Evolutionary conservation across 179 eudicot genomes (phyloP).

Genomic region (Gypsophila paniculata): DNA sequence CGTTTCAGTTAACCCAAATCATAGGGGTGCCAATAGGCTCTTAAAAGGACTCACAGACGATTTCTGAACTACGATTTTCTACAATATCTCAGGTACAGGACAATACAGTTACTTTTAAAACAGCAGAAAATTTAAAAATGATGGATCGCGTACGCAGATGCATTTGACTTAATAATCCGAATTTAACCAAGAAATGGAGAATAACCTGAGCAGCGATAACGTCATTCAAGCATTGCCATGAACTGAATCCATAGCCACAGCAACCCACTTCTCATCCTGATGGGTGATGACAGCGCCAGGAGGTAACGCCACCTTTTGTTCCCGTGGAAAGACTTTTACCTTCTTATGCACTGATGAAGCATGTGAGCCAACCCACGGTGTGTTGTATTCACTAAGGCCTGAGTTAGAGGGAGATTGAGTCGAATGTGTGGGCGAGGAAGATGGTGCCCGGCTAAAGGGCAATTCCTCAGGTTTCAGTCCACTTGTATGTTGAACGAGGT

Average conservation of each 20-base stretch:
- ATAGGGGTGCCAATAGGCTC: no score
- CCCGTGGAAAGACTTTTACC: slow-evolving; percentile 22
- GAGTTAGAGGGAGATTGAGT: slow-evolving; percentile 7
- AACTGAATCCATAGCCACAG: slow-evolving; percentile 20
- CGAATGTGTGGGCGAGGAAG: slow-evolving; percentile 4
- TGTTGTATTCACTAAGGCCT: neutral
- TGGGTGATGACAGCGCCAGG: slow-evolving; percentile 16
- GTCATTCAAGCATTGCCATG: slow-evolving; percentile 16
- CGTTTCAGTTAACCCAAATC: no score
- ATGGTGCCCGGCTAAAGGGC: slow-evolving; percentile 1
- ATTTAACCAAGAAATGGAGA: neutral
- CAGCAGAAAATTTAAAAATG: neutral
- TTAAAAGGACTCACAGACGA: neutral
- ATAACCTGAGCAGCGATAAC: neutral
- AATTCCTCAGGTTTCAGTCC: neutral
- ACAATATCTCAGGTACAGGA: neutral
- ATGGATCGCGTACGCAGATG: neutral
- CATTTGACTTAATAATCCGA: neutral
- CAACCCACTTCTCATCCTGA: slow-evolving; percentile 26
- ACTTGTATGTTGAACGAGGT: neutral
- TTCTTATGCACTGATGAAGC: slow-evolving; percentile 12
- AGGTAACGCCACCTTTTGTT: slow-evolving; percentile 25
- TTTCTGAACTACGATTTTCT: neutral
- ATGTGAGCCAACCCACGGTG: neutral
- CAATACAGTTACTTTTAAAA: neutral